Base-by-base conservation (phyloP, 169 alveolate species). In the Toxoplasma gondii region DNA sequence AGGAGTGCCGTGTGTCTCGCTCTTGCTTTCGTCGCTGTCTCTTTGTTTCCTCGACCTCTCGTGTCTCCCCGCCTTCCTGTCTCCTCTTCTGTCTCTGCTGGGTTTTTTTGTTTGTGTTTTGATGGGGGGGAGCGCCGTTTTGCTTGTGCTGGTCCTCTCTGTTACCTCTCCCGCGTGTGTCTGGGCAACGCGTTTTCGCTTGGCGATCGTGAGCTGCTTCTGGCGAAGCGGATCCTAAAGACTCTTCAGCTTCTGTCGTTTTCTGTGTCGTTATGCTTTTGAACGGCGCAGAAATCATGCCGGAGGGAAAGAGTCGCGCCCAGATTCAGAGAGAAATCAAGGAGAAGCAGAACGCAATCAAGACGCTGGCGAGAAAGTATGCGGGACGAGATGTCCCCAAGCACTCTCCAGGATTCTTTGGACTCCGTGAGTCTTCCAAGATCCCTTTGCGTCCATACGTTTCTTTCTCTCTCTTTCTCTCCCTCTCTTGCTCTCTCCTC, bases 271-370 rank as follows among this genome's bases (percentile, higher is more conserved):
- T 36, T 36, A 10, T 36, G n/a, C 41, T 2, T 29, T 19, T 44
- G 1, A 31, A 12, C 22, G 4, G 4, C 58, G 22, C 93, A 96
- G 98, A 95, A 45, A 96, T 96, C 31, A 80, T 96, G 93, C 97
- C 97, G 10, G 97, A 96, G 82, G 96, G 96, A 22, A 96, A 96
- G 70, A 49, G 94, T 29, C 87, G 97, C 31, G 80, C 86, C 49
- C 97, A 97, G 88, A 97, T 97, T 74, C 97, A 97, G 41, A 92
- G 93, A 41, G 98, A 96, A 44, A 97, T 97, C 29, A 92, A 94
- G 83, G 96, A 94, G 86, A 97, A 97, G 91, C 98, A 97, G 91
- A 86, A 84, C 36, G 95, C 95, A 17, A 38, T 80, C 49, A 92
- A 92, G 53, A 49, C 95, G 67, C 78, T 92, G 22, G 82, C 81